Percentiles rank a stretch among this genome's conserved stretches.
phyloP scores from a whole-genome alignment of 2,329 filamentous ascomycete species.

The Lanzia echinophila region DNA sequence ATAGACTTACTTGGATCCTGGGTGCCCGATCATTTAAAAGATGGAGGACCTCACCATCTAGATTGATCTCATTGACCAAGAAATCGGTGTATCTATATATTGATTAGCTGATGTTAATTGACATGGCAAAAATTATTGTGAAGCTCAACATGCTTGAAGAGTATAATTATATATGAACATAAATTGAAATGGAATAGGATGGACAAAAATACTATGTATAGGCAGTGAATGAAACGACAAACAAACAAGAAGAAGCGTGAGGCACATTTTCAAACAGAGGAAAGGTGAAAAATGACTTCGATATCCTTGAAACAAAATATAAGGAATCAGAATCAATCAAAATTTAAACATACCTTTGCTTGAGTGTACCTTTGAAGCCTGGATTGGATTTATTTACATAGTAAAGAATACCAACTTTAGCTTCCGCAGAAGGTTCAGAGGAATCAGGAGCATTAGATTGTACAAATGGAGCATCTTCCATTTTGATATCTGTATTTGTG shows the following conservation, averaged over 20 bases:
- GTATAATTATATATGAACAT: not conserved
- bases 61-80: slow-evolving; percentile 64
- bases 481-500: slow-evolving; percentile 6
- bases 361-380: slow-evolving; percentile 58
- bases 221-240: no score
- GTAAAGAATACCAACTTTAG: slow-evolving; percentile 52
- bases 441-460: slow-evolving; percentile 4
- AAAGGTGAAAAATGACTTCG: not conserved
- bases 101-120: not conserved
- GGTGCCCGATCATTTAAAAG: slow-evolving; percentile 37
- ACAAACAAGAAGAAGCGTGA: no score
- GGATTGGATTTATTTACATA: slow-evolving; percentile 51
- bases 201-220: no score
- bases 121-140: not conserved
- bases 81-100: slow-evolving; percentile 61
- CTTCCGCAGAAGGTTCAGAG: slow-evolving; percentile 19
- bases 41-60: slow-evolving; percentile 56
- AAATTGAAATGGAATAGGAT: not conserved
- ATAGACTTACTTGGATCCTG: slow-evolving; percentile 2
- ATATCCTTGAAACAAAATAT: not conserved
- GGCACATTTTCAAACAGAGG: no score
- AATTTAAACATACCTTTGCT: slow-evolving; percentile 48
- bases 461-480: slow-evolving; percentile 8
- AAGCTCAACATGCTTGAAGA: not conserved
- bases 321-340: not conserved